Evolutionary conservation across 164 flowering plant genomes (phyloP), one percentile per base, ranked within the genome.

Genomic region (Chloranthus sessilifolius): DNA sequence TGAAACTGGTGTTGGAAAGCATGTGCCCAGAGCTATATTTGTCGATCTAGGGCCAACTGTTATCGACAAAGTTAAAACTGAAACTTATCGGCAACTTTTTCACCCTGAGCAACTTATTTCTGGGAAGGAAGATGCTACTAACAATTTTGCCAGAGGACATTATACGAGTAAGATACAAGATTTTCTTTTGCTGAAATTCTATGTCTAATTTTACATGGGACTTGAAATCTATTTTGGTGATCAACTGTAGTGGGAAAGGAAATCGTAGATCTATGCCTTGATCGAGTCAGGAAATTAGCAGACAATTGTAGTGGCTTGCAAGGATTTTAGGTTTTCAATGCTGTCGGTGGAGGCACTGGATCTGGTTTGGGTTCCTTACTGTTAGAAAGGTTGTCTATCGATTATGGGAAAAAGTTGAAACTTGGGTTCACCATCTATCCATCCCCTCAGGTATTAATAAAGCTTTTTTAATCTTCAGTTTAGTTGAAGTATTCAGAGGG

Each of bases 51-150:
- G 76, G 58, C 85, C 81, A 24, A 79, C 85, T 8, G 85, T 79
- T 17, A 79, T 79, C 46, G 85, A 79, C 54, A 82, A 76, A 64
- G 80, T 80, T 29, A 70, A 81, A 64, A 76, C 81, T 24, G 81
- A 78, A 40, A 41, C 76, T 12, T 76, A 73, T 47, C 81, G 81
- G 45, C 81, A 76, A 57, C 74, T 76, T 35, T 76, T 76, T 61
- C 80, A 75, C 66, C 80, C 80, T 6, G 80, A 76, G 37, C 80
- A 76, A 53, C 77, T 76, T 29, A 79, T 79, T 56, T 71, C 79
- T 15, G 85, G 85, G 75, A 80, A 80, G 52, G 82, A 80, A 46
- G 82, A 79, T 50, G 82, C 82, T 31, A 82, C 82, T 20, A 76
- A 74, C 75, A 79, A 76, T 54, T 79, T 79, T 28, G 85, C 85